Evolutionary conservation across 2,329 filamentous ascomycete genomes (phyloP).

Genomic region (Fusarium chuoi): DNA sequence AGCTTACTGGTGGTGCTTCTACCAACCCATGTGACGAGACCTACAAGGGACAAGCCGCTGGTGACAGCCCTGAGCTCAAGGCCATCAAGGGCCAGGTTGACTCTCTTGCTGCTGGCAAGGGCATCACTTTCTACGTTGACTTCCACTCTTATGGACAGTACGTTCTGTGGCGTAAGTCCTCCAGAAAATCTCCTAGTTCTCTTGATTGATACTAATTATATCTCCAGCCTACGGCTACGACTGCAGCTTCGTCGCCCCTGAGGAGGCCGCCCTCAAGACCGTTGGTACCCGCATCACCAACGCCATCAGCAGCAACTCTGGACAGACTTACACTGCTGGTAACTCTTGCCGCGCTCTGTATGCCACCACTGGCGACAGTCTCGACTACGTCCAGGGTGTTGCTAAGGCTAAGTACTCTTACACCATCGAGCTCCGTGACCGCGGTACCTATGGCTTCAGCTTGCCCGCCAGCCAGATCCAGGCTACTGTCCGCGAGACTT

Average conservation of each 20-base stretch:
- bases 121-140: conserved; percentile 71
- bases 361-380: conserved; percentile 59
- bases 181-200: conserved; percentile 41
- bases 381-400: conserved; percentile 58
- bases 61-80: conserved; percentile 62
- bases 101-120: conserved; percentile 47
- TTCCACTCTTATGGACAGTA: conserved; percentile 72
- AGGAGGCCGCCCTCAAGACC: conserved; percentile 18
- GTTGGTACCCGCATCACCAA: conserved; percentile 20
- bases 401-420: conserved; percentile 55
- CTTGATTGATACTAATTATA: conserved; percentile 56
- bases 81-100: conserved; percentile 52
- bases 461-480: conserved; percentile 55
- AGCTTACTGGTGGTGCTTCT: conserved; percentile 59
- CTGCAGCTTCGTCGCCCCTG: conserved; percentile 22
- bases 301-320: conserved; percentile 18
- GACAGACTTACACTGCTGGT: conserved; percentile 47
- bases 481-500: conserved; percentile 25
- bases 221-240: conserved; percentile 52
- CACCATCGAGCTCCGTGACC: conserved; percentile 52
- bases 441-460: conserved; percentile 54
- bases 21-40: conserved; percentile 62
- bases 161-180: conserved; percentile 68
- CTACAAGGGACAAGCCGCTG: conserved; percentile 56
- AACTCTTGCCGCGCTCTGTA: conserved; percentile 71